These are phyloP conservation scores for Talaromyces sp. DNA, from an alignment of 2,329 filamentous ascomycete genomes.

Conservation along the genomic window DNA sequence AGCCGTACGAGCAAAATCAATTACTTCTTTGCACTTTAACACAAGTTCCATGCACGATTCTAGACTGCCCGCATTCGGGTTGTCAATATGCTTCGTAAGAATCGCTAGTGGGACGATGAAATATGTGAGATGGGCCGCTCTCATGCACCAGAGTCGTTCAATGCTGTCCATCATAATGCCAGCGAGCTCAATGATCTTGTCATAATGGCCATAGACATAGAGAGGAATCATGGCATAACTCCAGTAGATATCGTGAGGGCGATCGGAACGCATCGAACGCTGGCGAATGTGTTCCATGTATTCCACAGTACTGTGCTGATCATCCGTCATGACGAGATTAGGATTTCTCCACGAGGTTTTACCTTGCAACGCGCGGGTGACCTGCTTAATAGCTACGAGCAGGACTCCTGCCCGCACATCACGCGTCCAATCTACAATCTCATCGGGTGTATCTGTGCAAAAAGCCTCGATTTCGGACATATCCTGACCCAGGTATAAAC, in stretches of 20 bases:
- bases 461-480: slow-evolving; percentile 57
- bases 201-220: slow-evolving; percentile 47
- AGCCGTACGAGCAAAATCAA: slow-evolving; percentile 51
- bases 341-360: slow-evolving; percentile 53
- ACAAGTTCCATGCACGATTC: slow-evolving; percentile 49
- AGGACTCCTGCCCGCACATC: slow-evolving; percentile 59
- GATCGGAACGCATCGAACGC: slow-evolving; percentile 48
- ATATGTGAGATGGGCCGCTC: slow-evolving; percentile 41
- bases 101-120: slow-evolving; percentile 47
- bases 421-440: slow-evolving; percentile 54
- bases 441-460: slow-evolving; percentile 55
- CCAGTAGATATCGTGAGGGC: slow-evolving; percentile 55
- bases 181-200: slow-evolving; percentile 43
- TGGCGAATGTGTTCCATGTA: slow-evolving; percentile 50
- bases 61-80: slow-evolving; percentile 42
- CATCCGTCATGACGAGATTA: slow-evolving; percentile 52
- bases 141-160: slow-evolving; percentile 46
- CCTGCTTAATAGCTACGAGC: slow-evolving; percentile 55
- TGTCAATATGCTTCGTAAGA: slow-evolving; percentile 42
- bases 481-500: slow-evolving; percentile 56
- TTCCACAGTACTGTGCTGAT: slow-evolving; percentile 48
- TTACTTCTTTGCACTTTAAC: slow-evolving; percentile 47
- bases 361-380: slow-evolving; percentile 57
- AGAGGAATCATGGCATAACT: slow-evolving; percentile 47
- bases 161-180: slow-evolving; percentile 40